Conservation (phyloP, 225 moss, liverwort and hornwort species). For the Polytrichum formosum region DNA sequence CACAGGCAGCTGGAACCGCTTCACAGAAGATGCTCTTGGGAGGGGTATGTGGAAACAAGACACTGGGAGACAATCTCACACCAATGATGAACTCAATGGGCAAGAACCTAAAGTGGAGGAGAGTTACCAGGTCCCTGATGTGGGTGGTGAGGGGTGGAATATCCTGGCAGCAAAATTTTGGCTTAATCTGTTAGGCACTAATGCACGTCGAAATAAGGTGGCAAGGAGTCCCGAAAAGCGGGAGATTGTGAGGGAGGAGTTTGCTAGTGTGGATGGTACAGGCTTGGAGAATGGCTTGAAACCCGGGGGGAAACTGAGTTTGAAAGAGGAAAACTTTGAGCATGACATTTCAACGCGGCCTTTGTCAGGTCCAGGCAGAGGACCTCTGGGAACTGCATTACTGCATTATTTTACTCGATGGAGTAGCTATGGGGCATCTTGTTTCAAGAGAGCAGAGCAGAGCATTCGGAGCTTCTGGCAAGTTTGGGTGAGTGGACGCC, state of each 20-base stretch:
- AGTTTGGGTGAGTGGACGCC: slow-evolving; percentile 54
- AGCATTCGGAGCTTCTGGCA: slow-evolving; percentile 61
- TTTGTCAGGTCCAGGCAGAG: slow-evolving; percentile 49
- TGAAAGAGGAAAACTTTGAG: slow-evolving; percentile 23
- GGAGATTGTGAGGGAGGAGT: slow-evolving; percentile 17
- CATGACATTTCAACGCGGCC: slow-evolving; percentile 41
- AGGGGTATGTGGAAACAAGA: slow-evolving; percentile 22
- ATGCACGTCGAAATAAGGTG: slow-evolving; percentile 30
- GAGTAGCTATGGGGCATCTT: slow-evolving; percentile 51
- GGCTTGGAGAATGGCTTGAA: slow-evolving; percentile 17
- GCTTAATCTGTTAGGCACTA: slow-evolving; percentile 44
- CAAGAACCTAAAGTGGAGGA: slow-evolving; percentile 3
- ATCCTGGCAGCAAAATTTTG: slow-evolving; percentile 54
- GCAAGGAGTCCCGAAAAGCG: slow-evolving; percentile 15
- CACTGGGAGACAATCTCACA: slow-evolving; percentile 6
- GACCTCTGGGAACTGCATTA: slow-evolving; percentile 52
- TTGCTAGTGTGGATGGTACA: slow-evolving; percentile 13
- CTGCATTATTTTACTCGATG: slow-evolving; percentile 59
- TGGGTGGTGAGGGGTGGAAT: slow-evolving; percentile 40
- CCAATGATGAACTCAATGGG: slow-evolving; percentile 1
- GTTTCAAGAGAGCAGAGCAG: slow-evolving; percentile 58
- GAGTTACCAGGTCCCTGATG: slow-evolving; percentile 27
- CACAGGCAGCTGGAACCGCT: slow-evolving; percentile 58
- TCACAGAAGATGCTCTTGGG: slow-evolving; percentile 37
- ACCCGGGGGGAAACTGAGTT: slow-evolving; percentile 17